Evolutionary conservation across 805 yeast genomes (phyloP), one percentile per base, ranked within the genome.

Genomic region (Grigorovia jiainica): DNA sequence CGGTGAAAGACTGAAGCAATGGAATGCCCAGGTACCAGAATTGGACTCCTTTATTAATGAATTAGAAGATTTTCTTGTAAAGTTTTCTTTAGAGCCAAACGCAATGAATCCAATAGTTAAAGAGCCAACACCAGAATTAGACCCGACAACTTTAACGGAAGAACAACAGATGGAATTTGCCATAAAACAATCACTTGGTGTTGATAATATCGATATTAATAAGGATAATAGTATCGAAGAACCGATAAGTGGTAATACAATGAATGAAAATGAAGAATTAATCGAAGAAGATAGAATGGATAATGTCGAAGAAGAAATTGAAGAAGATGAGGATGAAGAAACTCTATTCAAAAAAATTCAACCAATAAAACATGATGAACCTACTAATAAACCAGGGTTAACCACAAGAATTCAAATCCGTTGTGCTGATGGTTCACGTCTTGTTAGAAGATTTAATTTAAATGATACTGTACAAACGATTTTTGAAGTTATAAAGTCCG

Each of bases 371-470:
- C 76, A 78, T 43, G 65, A 66, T 0, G 96, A 87, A 53, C 94
- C 95, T 1, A 60, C 73, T 1, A 57, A 66, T 3, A 57, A 63
- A 5, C 79, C 73, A 9, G 72, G 76, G 0, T 62, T 68, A 7
- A 68, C 78, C 0, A 85, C 96, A 0, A 70, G 96, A 52, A 74
- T 92, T 20, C 97, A 92, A 62, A 73, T 92, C n/a, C 71, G 96
- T 45, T 73, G 85, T 23, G 92, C 89, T 15, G 86, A 81, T 53
- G 97, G 97, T n/a, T 73, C 78, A 37, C 70, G 97, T 44, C 64
- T 81, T 10, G 81, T 90, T 9, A 80, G 86, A 45, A 73, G 85
- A 44, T 83, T 90, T 51, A 62, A 64, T 7, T 47, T 50, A 3
- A 53, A 73, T 9, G 95, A 84, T 48, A 66, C 71, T 3, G 86